Conservation (phyloP, 2,329 filamentous ascomycete species). For the Fusarium humuli region DNA sequence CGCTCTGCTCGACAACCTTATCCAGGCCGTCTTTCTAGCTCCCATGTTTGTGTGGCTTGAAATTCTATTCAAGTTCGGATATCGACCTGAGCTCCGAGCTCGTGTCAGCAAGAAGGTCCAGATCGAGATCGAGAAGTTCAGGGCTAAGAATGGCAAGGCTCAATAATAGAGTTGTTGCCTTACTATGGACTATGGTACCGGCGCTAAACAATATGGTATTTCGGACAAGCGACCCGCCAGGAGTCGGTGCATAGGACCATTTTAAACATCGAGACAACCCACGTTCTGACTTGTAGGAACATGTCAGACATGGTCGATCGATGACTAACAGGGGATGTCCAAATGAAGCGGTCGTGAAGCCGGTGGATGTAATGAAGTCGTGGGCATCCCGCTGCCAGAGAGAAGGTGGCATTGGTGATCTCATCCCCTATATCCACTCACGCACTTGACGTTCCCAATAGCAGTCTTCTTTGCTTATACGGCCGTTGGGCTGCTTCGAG, state of each 20-base stretch:
- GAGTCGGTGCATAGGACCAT: not conserved
- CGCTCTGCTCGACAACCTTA: constrained; percentile 88
- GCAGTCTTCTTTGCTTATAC: constrained; percentile 32
- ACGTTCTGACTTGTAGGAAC: not conserved
- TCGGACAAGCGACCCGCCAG: constrained; percentile 1
- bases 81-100: constrained; percentile 86
- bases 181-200: not conserved
- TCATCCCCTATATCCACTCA: constrained; percentile 24
- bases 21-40: constrained; percentile 91
- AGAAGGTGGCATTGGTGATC: constrained; percentile 18
- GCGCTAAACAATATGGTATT: constrained; percentile 5
- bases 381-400: constrained; percentile 1
- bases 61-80: constrained; percentile 88
- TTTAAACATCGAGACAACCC: constrained; percentile 8
- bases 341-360: not conserved
- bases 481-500: constrained; percentile 18
- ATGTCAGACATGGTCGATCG: not conserved
- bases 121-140: constrained; percentile 81
- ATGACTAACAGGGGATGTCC: not conserved
- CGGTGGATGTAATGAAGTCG: not conserved
- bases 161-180: constrained; percentile 57
- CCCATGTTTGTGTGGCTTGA: constrained; percentile 99
- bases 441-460: constrained; percentile 29
- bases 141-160: constrained; percentile 64
- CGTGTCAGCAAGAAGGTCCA: constrained; percentile 82